Conservation (phyloP, 306 rosid genomes). For the Vigna trinervia region DNA sequence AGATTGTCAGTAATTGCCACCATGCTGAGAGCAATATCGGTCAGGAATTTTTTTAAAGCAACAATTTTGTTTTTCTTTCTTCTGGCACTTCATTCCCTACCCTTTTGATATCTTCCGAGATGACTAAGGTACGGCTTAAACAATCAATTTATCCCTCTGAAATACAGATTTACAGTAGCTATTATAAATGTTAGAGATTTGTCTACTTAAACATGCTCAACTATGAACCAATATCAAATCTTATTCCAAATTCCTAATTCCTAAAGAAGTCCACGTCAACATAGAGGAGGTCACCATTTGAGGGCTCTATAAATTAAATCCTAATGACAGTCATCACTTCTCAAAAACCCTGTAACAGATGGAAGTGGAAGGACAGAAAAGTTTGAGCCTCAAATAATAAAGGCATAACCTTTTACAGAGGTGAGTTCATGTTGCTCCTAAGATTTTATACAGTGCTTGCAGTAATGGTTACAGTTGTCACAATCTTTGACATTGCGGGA, state of each 20-base stretch:
- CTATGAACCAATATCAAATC: constrained; percentile 11
- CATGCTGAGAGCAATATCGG: constrained; percentile 2
- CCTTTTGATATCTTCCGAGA: not conserved
- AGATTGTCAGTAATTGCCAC: constrained; percentile 9
- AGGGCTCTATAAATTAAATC: not conserved
- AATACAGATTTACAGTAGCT: constrained; percentile 13
- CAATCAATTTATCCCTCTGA: constrained; percentile 15
- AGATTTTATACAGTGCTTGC: not conserved
- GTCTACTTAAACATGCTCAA: constrained; percentile 18
- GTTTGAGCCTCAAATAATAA: not conserved
- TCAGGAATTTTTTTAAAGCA: not conserved
- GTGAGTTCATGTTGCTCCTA: not conserved
- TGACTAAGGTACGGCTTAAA: constrained; percentile 14
- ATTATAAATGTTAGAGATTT: constrained; percentile 30
- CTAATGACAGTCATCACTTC: constrained; percentile 37
- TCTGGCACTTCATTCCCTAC: constrained; percentile 9
- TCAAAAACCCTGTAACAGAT: constrained; percentile 1
- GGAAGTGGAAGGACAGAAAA: not conserved
- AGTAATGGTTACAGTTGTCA: not conserved
- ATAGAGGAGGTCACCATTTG: not conserved
- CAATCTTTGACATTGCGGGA: not conserved
- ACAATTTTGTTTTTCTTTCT: not conserved
- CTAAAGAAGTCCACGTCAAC: not conserved
- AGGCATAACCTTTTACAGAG: not conserved
- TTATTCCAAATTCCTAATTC: constrained; percentile 31